Evolutionary conservation across 176 grass and related monocot genomes (phyloP).

Genomic region (Bothriochloa decipiens): DNA sequence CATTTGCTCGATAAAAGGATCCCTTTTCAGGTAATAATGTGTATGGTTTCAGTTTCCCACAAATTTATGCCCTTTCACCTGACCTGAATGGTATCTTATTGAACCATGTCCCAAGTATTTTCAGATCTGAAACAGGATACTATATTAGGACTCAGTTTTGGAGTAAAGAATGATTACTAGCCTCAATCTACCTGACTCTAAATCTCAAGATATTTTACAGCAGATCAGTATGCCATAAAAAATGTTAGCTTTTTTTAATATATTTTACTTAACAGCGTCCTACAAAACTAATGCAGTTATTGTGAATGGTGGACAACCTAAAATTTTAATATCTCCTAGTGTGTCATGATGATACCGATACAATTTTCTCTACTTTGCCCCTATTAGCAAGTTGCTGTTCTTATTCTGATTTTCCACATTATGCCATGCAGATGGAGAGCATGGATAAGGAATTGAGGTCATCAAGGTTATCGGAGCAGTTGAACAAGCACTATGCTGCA

Average conservation of each 20-base stretch:
- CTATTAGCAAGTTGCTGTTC: conserved; percentile 31
- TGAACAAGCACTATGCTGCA: conserved; percentile 95
- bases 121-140: background rate
- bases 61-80: background rate
- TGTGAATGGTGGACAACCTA: background rate
- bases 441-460: conserved; percentile 89
- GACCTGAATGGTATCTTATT: background rate
- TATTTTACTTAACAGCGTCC: background rate
- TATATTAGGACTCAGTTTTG: background rate
- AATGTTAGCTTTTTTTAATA: background rate
- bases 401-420: conserved; percentile 41
- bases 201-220: conserved; percentile 12
- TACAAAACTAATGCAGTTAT: conserved; percentile 18
- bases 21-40: background rate
- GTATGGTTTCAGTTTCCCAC: background rate
- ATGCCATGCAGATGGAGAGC: conserved; percentile 78
- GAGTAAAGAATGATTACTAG: conserved; percentile 8
- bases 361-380: conserved; percentile 4
- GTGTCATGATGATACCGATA: background rate
- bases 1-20: background rate
- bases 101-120: background rate
- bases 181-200: conserved; percentile 8
- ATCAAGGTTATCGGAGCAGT: conserved; percentile 82
- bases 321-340: conserved; percentile 32
- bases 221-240: background rate